Conservation (phyloP, 768 basidiomycete genomes). For the Fibroporia radiculosa region DNA sequence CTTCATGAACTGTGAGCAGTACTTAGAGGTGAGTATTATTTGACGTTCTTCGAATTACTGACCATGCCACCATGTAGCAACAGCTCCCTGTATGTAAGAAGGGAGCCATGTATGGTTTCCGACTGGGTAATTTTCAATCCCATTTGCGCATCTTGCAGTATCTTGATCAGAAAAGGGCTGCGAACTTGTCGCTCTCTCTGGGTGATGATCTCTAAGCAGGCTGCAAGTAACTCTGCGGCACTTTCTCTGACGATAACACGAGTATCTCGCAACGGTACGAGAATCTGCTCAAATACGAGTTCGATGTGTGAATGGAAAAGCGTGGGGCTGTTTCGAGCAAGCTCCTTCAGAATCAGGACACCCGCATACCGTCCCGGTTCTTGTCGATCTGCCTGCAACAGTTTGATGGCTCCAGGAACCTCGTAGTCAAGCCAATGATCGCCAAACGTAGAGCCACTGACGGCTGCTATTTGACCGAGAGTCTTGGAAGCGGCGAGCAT, state of each 20-base stretch:
- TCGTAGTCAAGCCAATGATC: conserved; percentile 88
- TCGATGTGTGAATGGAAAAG: conserved; percentile 86
- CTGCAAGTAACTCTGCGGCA: conserved; percentile 88
- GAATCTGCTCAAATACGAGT: conserved; percentile 87
- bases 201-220: conserved; percentile 83
- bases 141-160: conserved; percentile 82
- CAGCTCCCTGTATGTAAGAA: conserved; percentile 87
- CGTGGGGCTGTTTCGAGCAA: conserved; percentile 80
- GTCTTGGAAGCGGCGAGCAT: conserved; percentile 95
- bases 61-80: conserved; percentile 94
- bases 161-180: conserved; percentile 63
- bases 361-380: conserved; percentile 90
- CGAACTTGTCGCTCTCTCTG: conserved; percentile 60
- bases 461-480: conserved; percentile 77
- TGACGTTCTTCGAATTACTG: conserved; percentile 20
- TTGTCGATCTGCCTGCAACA: conserved; percentile 64
- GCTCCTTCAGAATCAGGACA: conserved; percentile 88
- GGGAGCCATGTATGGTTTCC: conserved; percentile 87
- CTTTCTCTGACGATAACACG: conserved; percentile 89
- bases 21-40: conserved; percentile 4
- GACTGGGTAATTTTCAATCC: conserved; percentile 75
- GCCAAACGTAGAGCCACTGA: conserved; percentile 77
- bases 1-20: conserved; percentile 63
- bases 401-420: conserved; percentile 74
- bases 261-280: conserved; percentile 82